phyloP scores from a whole-genome alignment of 441 rosid genomes.

The Adansonia rubrostipa region DNA sequence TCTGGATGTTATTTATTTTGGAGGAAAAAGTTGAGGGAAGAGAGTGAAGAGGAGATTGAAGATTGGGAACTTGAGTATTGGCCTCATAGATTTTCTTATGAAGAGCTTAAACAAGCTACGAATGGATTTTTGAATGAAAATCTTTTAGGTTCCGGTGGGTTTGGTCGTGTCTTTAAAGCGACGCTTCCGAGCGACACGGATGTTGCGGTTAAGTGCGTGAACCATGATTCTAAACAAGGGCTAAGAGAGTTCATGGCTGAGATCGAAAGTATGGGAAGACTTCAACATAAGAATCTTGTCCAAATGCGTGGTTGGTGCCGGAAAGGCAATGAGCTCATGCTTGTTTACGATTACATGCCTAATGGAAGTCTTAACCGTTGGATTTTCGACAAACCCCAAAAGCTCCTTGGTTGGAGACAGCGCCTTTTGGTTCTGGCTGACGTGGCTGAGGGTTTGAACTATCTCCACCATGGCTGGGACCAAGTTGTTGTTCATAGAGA shows the following conservation, averaged over 20 bases:
- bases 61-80: slow-evolving; percentile 72
- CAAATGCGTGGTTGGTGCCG: slow-evolving; percentile 73
- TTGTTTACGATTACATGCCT: slow-evolving; percentile 71
- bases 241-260: slow-evolving; percentile 76
- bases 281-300: slow-evolving; percentile 64
- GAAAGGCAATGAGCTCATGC: slow-evolving; percentile 59
- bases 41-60: slow-evolving; percentile 57
- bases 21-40: slow-evolving; percentile 39
- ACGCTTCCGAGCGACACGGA: slow-evolving; percentile 41
- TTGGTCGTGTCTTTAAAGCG: slow-evolving; percentile 63
- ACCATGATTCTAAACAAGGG: slow-evolving; percentile 65
- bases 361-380: slow-evolving; percentile 58
- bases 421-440: slow-evolving; percentile 56
- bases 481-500: slow-evolving; percentile 67
- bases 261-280: slow-evolving; percentile 61
- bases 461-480: slow-evolving; percentile 73
- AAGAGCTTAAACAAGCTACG: slow-evolving; percentile 53
- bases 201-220: slow-evolving; percentile 63
- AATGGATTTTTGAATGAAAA: slow-evolving; percentile 49
- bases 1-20: slow-evolving; percentile 41
- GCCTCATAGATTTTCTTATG: slow-evolving; percentile 68
- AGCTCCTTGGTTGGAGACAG: slow-evolving; percentile 50
- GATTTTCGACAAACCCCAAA: slow-evolving; percentile 59
- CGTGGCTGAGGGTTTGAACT: slow-evolving; percentile 65
- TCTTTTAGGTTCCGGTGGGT: slow-evolving; percentile 63